Base-by-base conservation (phyloP, 345 rosid species). In the Atalantia buxifolia region DNA sequence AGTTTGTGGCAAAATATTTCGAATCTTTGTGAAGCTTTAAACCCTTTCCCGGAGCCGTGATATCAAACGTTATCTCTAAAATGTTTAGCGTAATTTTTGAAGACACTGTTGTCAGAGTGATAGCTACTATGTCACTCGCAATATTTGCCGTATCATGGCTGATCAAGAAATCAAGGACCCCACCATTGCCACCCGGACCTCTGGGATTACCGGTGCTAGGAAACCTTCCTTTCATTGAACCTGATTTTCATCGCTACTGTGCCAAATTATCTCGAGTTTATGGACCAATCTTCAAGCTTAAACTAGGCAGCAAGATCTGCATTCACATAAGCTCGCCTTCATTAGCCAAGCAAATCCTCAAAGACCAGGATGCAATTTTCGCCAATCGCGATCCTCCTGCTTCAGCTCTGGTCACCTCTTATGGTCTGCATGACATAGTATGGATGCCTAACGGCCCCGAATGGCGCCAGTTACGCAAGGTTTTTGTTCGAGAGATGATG, bases 261-360 rank as follows among this genome's bases (percentile, higher is more conserved):
- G 61, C 57, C 9, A 65, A 18, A 1, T 71, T 83, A 2, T 74
- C 74, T 48, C 19, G 35, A 66, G 35, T 24, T 27, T 82, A 75
- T 36, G 86, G 86, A 35, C 82, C 82, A 4, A 73, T 81, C 48
- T 1, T 80, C 60, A 78, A 81, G 79, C 65, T 81, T 78, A 71
- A 80, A 62, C 79, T 81, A 33, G 84, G 86, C 18, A 66, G 65
- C 1, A 78, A 81, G 7, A 30, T 74, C 18, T 67, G 76, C 9
- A 40, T 79, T 12, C 78, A 76, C 19, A 72, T 78, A 33, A 70
- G 53, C 56, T 84, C 79, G 33, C 40, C 80, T 16, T 69, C 76
- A n/a, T 19, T 66, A 19, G 38, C 81, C 1, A 71, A 48, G 1
- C 72, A 77, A 48, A 68, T 74, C 76, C 80, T 82, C 25, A 78